Base-by-base conservation (phyloP, 352 stramenopile genomes). In the Nothophytophthora sp. region DNA sequence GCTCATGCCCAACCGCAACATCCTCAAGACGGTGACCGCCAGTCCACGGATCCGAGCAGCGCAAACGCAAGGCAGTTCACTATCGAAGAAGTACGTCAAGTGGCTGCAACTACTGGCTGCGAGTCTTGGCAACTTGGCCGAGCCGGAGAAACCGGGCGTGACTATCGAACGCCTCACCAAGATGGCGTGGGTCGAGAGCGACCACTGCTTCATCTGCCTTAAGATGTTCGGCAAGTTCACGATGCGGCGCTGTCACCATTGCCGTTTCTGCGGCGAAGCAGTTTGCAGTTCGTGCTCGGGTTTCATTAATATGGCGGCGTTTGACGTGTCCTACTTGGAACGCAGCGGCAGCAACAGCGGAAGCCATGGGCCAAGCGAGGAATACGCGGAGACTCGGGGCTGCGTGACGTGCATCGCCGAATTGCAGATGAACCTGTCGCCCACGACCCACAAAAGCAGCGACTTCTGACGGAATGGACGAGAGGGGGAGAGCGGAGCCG, bases 251-350 rank as follows among this genome's bases (percentile, higher is more conserved):
- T 79, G 75, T 27, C 77, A 88, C 51, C 74, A 88, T 55, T 88
- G 77, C 44, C 77, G 77, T 1, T 73, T 88, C 38, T 88, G 77
- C 35, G 77, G 77, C 35, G 72, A 85, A n/a, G 68, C 73, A 8
- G 69, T 89, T 13, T 89, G 78, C 55, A 70, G 63, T 23, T 56
- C 62, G 18, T 87, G 73, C 44, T 86, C 72, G 15, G 76, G 62
- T 18, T 81, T 83, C 19, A 68, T 88, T 19, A 67, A 75, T 49
- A 52, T 73, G 42, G 40, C 56, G 5, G 50, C 46, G 12, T 66
- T 75, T 9, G 56, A 70, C 13, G 56, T 64, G 25, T 62, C 62
- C 1, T 60, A 56, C 27, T 22, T 54, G 28, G 44, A 55, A 25
- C 23, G 36, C 38, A 25, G 37, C 2, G 29, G 19, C 37, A 28